These are phyloP conservation scores for Chaetomium olivaceum DNA, from an alignment of 2,329 filamentous ascomycete species.

Conservation along the genomic window DNA sequence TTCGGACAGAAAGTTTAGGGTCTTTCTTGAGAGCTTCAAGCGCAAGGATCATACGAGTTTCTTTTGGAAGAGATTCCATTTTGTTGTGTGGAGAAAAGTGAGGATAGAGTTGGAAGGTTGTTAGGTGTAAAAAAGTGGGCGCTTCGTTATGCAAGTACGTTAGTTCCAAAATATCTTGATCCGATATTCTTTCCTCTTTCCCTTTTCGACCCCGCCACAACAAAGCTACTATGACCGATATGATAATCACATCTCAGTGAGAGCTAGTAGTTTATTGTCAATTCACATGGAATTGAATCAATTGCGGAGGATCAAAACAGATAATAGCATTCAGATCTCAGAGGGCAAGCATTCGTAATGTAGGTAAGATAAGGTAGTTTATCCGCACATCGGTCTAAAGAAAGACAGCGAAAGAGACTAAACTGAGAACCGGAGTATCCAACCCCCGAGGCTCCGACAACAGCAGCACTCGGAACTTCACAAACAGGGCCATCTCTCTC, in stretches of 20 bases:
- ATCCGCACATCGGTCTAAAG: constrained; percentile 1
- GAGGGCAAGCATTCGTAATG: neutral
- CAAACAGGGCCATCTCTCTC: neutral
- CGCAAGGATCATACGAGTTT: too few species aligned
- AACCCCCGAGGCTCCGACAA: neutral
- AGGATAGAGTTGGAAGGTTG: too few species aligned
- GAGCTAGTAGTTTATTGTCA: neutral
- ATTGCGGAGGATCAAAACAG: neutral
- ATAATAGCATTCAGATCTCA: neutral
- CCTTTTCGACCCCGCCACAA: neutral
- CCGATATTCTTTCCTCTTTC: neutral
- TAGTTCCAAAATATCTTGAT: neutral
- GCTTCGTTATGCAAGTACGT: too few species aligned
- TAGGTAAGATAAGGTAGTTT: too few species aligned
- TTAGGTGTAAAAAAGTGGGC: too few species aligned
- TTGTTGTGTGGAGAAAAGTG: too few species aligned
- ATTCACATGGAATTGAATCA: neutral
- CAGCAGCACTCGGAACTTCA: neutral
- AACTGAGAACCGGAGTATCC: neutral
- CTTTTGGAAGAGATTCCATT: too few species aligned
- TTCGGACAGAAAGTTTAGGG: too few species aligned
- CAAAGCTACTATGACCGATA: neutral
- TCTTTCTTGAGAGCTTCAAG: too few species aligned
- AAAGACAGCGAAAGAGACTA: neutral
- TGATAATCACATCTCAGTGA: too few species aligned